Evolutionary conservation across 345 rosid genomes (phyloP), one percentile per base, ranked within the genome.

Genomic region (Conringia planisiliqua): DNA sequence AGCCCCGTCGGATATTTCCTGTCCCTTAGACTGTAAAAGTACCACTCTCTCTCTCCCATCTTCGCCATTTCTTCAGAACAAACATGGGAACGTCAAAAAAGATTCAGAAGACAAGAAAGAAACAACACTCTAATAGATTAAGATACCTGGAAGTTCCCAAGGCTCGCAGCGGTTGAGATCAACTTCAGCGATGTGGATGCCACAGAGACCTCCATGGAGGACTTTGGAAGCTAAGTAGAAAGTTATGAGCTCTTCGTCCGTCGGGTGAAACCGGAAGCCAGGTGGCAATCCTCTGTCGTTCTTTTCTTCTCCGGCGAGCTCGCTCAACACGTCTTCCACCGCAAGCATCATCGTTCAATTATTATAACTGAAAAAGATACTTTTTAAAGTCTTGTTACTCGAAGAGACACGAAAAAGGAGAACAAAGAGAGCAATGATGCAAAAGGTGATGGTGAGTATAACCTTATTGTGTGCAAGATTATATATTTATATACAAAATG

Each of bases 141-240:
- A 50, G 7, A 50, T 50, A 50, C 99, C 98, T 3, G 99, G 99
- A 38, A 95, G 97, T 71, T 95, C 98, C 99, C 99, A 95, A 10
- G 98, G 99, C 51, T 95, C 99, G 38, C 97, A 95, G 32, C 92
- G 82, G 67, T 95, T 92, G 44, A 95, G 97, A 72, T 95, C 98
- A 79, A 95, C 85, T 79, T 95, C 99, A 12, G 91, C 85, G 5
- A 95, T 89, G 47, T 88, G 83, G 4, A 95, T 73, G 12, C 94
- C 99, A 38, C 83, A 85, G 40, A 91, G 86, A 76, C 73, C 74
- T 29, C 96, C 96, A 66, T 85, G 78, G 55, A 92, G 88, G 65
- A 95, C 89, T 81, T 95, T 95, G 0, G 99, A 87, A 68, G 94
- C 97, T 22, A 95, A 78, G 78, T 95, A 95, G 73, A 90, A 95